These are phyloP conservation scores for Sarocladium oryzae DNA, from an alignment of 2,329 filamentous ascomycete genomes.

Conservation along the genomic window DNA sequence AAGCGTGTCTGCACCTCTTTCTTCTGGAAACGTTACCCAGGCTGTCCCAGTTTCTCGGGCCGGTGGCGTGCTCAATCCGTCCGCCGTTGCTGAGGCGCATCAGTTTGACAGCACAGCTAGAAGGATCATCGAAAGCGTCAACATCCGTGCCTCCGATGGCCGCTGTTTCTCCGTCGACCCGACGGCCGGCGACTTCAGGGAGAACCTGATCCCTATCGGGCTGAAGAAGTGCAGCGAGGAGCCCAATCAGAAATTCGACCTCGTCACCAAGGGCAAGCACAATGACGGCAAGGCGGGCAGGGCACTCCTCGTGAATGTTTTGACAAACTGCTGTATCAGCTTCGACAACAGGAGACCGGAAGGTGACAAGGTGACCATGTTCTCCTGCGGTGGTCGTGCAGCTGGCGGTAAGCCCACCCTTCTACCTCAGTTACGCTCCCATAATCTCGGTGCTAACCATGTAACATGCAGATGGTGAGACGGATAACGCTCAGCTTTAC, in stretches of 20 bases:
- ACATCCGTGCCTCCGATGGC: conserved; percentile 29
- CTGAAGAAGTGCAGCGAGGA: conserved; percentile 38
- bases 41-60: conserved; percentile 43
- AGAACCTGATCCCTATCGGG: conserved; percentile 45
- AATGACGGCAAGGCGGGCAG: conserved; percentile 34
- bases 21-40: conserved; percentile 29
- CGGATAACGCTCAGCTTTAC: conserved; percentile 42
- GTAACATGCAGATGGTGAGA: conserved; percentile 32
- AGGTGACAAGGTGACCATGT: conserved; percentile 42
- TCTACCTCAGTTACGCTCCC: not conserved
- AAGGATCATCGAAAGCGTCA: conserved; percentile 36
- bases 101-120: conserved; percentile 39
- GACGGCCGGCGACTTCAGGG: conserved; percentile 46
- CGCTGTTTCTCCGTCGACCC: conserved; percentile 44
- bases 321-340: conserved; percentile 46
- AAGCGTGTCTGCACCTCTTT: not conserved
- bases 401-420: conserved; percentile 32
- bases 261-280: conserved; percentile 43
- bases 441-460: conserved; percentile 13
- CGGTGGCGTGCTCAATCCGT: conserved; percentile 41
- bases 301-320: conserved; percentile 40
- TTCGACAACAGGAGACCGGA: conserved; percentile 37
- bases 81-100: conserved; percentile 43
- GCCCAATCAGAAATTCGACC: conserved; percentile 42
- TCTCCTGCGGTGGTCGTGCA: conserved; percentile 46